Percentiles rank a stretch among this genome's conserved stretches.
phyloP scores from a whole-genome alignment of 192 early-diverging fungal species.

The Oehlia diaphana region DNA sequence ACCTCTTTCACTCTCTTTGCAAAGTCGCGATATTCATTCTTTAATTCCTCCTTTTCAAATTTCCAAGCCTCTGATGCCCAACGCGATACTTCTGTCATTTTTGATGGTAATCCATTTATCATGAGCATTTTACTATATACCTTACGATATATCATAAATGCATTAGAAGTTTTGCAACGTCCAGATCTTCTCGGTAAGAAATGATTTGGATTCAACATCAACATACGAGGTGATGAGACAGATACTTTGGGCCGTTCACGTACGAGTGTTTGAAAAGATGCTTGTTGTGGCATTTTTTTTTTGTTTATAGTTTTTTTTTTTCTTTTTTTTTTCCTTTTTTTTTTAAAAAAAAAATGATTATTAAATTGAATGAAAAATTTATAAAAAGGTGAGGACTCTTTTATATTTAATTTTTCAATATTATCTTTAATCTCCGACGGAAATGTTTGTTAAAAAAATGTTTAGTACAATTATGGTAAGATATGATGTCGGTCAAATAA shows the following conservation, averaged over 20 bases:
- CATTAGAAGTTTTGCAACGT: constrained; percentile 15
- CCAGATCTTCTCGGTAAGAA: constrained; percentile 1
- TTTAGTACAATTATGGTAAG: too few relatives aligned
- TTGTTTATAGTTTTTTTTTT: not conserved
- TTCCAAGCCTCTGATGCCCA: constrained; percentile 21
- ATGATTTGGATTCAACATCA: not conserved
- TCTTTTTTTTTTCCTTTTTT: too few relatives aligned
- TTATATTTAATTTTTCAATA: too few relatives aligned
- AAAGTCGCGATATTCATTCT: not conserved
- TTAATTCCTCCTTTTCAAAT: not conserved
- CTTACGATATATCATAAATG: constrained; percentile 22
- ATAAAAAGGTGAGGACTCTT: too few relatives aligned
- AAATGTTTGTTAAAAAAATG: too few relatives aligned
- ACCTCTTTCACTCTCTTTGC: not conserved
- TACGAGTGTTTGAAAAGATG: too few relatives aligned
- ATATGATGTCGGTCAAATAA: too few relatives aligned
- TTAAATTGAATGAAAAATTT: too few relatives aligned
- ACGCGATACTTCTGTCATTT: constrained; percentile 7
- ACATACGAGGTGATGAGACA: not conserved
- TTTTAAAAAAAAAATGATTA: not conserved
- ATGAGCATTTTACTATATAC: not conserved
- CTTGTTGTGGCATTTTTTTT: not conserved
- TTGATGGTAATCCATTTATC: not conserved
- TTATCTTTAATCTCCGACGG: too few relatives aligned
- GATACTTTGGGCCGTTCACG: not conserved